Percentiles rank a stretch among this genome's conserved stretches.
These are phyloP conservation scores for Chalciporus piperatus DNA, from an alignment of 768 basidiomycete genomes.

Conservation along the genomic window DNA sequence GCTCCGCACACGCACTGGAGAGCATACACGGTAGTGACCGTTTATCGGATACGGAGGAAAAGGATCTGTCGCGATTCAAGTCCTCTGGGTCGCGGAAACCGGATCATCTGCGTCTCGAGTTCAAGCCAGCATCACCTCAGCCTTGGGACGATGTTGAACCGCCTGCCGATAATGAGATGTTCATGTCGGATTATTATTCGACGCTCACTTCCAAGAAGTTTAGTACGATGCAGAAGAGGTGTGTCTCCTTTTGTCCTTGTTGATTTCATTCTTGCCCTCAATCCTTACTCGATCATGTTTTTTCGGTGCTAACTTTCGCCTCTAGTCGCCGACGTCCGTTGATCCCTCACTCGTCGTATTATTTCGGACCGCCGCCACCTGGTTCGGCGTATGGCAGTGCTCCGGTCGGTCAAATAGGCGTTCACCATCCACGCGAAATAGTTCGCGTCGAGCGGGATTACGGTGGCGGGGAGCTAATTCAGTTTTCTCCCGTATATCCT, in stretches of 20 bases:
- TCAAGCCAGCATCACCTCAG: conserved; percentile 53
- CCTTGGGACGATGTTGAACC: conserved; percentile 65
- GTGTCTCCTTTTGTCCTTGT: conserved; percentile 17
- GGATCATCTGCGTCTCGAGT: conserved; percentile 49
- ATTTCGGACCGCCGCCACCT: conserved; percentile 76
- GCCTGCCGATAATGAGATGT: conserved; percentile 36
- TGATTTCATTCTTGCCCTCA: too few species aligned
- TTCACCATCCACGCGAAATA: conserved; percentile 90
- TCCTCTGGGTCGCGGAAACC: conserved; percentile 24
- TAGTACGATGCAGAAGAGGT: conserved; percentile 44
- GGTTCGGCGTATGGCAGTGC: conserved; percentile 77
- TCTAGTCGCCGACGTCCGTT: conserved; percentile 38
- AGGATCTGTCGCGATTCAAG: conserved; percentile 24
- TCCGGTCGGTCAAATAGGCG: conserved; percentile 81
- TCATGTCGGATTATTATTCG: conserved; percentile 40
- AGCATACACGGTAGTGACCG: conserved; percentile 8
- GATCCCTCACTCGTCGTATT: conserved; percentile 80
- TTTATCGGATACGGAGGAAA: conserved; percentile 23
- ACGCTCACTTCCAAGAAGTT: conserved; percentile 43
- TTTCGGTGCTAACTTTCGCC: conserved; percentile 16
- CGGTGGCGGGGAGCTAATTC: conserved; percentile 81
- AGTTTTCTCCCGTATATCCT: conserved; percentile 87
- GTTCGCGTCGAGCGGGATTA: conserved; percentile 93
- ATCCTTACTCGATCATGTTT: neutral
- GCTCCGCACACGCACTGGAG: conserved; percentile 10